phyloP scores from a whole-genome alignment of 306 rosid genomes.

The Hylodesmum podocarpum region DNA sequence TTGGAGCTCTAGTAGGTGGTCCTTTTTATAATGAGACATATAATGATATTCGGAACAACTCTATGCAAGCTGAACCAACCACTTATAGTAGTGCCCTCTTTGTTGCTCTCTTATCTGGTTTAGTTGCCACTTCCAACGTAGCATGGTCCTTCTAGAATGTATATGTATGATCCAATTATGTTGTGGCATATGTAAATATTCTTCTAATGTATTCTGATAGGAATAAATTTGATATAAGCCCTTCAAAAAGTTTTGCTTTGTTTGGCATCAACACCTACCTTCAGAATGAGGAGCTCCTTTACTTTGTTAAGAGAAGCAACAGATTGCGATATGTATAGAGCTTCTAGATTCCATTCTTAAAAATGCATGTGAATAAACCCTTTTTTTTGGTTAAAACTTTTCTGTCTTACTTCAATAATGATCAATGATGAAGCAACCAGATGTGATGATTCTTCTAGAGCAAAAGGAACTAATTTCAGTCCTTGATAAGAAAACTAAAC shows the following conservation, averaged over 20 bases:
- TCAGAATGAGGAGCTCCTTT: neutral
- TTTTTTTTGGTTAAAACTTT: neutral
- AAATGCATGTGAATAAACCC: neutral
- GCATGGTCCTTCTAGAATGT: conserved; percentile 32
- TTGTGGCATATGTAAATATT: conserved; percentile 29
- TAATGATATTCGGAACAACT: conserved; percentile 52
- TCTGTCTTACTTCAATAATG: neutral
- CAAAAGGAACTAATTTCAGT: neutral
- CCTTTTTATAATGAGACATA: conserved; percentile 65
- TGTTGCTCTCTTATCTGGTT: conserved; percentile 65
- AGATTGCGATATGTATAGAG: neutral
- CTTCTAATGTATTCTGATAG: neutral
- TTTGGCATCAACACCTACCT: neutral
- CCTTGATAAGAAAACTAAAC: neutral
- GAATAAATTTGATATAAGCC: neutral
- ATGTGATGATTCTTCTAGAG: neutral
- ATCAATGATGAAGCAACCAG: neutral
- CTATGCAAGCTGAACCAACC: conserved; percentile 65
- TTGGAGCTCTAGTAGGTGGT: conserved; percentile 76
- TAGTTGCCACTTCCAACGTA: conserved; percentile 52
- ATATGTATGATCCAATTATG: neutral
- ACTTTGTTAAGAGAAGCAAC: neutral
- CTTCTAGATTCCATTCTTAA: neutral
- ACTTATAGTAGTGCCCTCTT: conserved; percentile 61
- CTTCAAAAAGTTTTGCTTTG: neutral